Base-by-base conservation (phyloP, 164 flowering plant genomes). In the Annona cherimola region DNA sequence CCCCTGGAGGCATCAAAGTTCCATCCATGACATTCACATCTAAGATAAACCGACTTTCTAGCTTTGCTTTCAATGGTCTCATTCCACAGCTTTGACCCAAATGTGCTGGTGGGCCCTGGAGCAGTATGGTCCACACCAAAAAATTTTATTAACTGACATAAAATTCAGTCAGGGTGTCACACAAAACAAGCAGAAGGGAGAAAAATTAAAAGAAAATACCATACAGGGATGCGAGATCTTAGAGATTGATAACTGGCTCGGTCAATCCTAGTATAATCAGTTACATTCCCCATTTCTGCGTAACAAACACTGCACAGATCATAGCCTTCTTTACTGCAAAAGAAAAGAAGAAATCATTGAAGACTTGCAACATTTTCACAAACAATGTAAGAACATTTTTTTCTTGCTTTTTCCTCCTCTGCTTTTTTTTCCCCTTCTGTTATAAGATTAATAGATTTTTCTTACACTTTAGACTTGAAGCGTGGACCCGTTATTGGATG, bases 391-490 rank as follows among this genome's bases (percentile, higher is more conserved):
- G 26, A 61, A 19, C 64, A n/a, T 19, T n/a, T 18, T 19, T 26
- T 26, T 26, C 35, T 26, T 26, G 35, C 35, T 26, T 26, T 26
- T 26, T 26, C 35, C 35, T 26, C 35, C 35, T 26, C 35, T 26
- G 35, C 35, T 26, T 26, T 26, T 26, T 26, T 26, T 26, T 1
- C 35, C 35, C 35, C 35, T 26, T 26, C 35, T 26, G 35, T 26
- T 26, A 26, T 26, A 26, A 26, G 35, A 26, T 26, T 26, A 26
- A 26, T 42, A 7, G 7, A 8, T 18, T 39, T 4, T 69, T 55
- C 96, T 85, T 87, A 95, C 99, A 88, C 91, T 90, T 82, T 85
- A 6, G 99, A 95, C 79, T 91, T 91, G 84, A 79, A 93, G 14
- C 99, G 87, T 20, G 94, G 87, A 6, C 99, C 99, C 69, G 82